Base-by-base conservation (phyloP, 169 alveolate genomes). In the Cryptosporidium sp. region DNA sequence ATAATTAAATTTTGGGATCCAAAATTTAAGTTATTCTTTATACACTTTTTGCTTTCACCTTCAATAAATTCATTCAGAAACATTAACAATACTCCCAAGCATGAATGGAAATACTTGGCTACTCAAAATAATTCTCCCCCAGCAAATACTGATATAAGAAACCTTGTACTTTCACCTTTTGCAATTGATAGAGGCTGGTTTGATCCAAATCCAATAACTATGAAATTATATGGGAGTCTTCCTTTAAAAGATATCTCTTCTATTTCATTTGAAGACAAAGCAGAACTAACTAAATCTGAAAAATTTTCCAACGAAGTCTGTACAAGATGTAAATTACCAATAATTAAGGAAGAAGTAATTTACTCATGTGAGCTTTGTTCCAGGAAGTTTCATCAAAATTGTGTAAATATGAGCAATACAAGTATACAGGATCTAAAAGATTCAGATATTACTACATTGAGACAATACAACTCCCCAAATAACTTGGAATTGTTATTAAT, bases 151-250 rank as follows among this genome's bases (percentile, higher is more conserved):
- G n/a, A 35, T 6, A 14, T 44, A 33, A 35, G 60, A 42, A 44
- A 80, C 9, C 70, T 80, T 39, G 33, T n/a, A 80, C 60, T 80
- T 29, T 80, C 89, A 23, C 89, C 89, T n/a, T 80, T 45, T 80
- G 73, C 89, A 60, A 61, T 80, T n/a, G 89, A 80, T 67, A 80
- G 89, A 65, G 89, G 89, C 8, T 80, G 89, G 89, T 80, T 80
- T 62, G 67, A 67, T 29, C 26, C 89, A 80, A 80, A 80, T 31
- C 89, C 89, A 21, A 61, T 67, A n/a, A 80, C 89, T 45, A 21
- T 80, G 2, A 80, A 39, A 29, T 29, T 60, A 9, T 80, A 80
- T 42, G 89, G 70, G 26, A n/a, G 21, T 23, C n/a, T 65, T 45
- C 84, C 84, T 44, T 21, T 70, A 10, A 29, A 21, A 56, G 67